These are phyloP conservation scores for Pisolithus albus DNA, from an alignment of 768 basidiomycete genomes.

Conservation along the genomic window DNA sequence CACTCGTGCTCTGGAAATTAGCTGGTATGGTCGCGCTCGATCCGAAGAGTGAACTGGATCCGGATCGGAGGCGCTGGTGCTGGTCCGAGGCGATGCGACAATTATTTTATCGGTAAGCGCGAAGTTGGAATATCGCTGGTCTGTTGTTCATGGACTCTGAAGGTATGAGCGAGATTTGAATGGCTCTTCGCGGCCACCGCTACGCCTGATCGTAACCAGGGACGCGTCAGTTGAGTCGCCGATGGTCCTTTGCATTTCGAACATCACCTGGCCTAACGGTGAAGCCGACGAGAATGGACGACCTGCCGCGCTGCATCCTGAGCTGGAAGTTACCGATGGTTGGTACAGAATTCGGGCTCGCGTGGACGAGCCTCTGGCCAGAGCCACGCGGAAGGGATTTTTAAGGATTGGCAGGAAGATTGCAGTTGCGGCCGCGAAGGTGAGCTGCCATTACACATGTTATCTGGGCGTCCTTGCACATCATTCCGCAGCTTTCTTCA, in stretches of 20 bases:
- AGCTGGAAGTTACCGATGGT: conserved; percentile 92
- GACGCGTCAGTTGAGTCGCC: conserved; percentile 76
- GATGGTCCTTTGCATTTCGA: conserved; percentile 80
- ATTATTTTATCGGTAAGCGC: conserved; percentile 71
- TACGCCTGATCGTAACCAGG: conserved; percentile 75
- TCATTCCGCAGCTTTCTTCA: conserved; percentile 47
- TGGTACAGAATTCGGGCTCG: conserved; percentile 86
- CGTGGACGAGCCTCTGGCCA: conserved; percentile 64
- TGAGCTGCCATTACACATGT: conserved; percentile 30
- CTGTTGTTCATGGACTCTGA: conserved; percentile 1
- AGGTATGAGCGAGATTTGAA: conserved; percentile 91
- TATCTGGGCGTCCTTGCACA: background rate
- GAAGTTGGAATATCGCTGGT: background rate
- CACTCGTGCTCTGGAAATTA: conserved; percentile 88
- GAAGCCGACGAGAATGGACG: conserved; percentile 33
- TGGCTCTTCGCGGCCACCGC: conserved; percentile 66
- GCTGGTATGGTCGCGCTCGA: conserved; percentile 76
- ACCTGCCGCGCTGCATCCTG: conserved; percentile 38
- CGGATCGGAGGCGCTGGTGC: conserved; percentile 58
- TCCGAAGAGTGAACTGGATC: conserved; percentile 48
- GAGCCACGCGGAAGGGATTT: conserved; percentile 59
- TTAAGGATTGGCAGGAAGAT: conserved; percentile 81
- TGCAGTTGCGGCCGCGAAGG: conserved; percentile 70
- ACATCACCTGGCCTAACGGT: conserved; percentile 49
- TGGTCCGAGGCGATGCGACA: conserved; percentile 80